Conservation (phyloP, 129 eudicot species). For the Saussurea involucrata region DNA sequence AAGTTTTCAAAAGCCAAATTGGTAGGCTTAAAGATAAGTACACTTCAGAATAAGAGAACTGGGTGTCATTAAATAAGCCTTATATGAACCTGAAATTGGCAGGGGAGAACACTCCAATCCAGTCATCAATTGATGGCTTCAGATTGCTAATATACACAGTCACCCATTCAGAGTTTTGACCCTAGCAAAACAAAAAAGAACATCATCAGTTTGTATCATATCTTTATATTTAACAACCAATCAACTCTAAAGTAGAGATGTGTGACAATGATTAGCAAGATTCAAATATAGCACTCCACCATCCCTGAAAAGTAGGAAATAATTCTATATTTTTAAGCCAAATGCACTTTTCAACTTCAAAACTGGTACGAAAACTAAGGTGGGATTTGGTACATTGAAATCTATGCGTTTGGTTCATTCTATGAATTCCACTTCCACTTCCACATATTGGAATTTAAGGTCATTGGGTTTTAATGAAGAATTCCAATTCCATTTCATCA, state of each 20-base stretch:
- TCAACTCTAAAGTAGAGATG: background rate
- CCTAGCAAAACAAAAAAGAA: constrained; percentile 31
- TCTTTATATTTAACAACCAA: background rate
- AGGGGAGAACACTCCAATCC: constrained; percentile 98
- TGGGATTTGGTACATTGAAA: background rate
- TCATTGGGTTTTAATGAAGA: too few species aligned
- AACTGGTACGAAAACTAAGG: background rate
- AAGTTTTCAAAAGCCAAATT: background rate
- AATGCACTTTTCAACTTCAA: background rate
- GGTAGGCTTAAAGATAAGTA: background rate
- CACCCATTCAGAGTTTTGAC: constrained; percentile 64
- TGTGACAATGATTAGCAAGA: background rate
- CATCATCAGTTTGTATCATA: too few species aligned
- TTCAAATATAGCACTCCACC: background rate
- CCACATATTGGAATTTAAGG: too few species aligned
- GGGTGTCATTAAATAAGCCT: background rate
- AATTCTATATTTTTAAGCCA: background rate
- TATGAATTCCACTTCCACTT: too few species aligned
- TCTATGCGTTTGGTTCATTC: too few species aligned
- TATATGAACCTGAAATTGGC: constrained; percentile 73
- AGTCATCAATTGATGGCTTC: constrained; percentile 74
- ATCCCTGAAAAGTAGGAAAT: background rate
- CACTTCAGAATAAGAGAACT: background rate
- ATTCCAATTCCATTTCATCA: too few species aligned
- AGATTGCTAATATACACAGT: constrained; percentile 45